Conservation (phyloP, 345 rosid genomes). For the Carallia pectinifolia region DNA sequence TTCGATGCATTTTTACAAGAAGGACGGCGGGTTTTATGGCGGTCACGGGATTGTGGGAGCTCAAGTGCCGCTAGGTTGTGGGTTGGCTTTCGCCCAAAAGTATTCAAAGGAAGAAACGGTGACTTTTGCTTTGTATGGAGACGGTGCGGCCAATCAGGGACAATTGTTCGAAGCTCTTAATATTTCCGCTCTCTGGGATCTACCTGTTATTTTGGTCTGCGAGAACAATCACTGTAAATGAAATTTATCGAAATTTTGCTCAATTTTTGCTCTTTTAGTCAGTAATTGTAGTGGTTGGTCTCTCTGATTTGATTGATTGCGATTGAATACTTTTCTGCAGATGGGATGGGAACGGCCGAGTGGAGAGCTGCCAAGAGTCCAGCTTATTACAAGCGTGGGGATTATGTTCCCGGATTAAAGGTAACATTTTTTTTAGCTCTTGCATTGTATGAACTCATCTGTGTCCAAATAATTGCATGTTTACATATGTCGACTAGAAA, state of each 20-base stretch:
- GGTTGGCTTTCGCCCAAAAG: constrained; percentile 98
- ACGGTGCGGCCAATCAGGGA: constrained; percentile 98
- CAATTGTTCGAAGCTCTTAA: constrained; percentile 94
- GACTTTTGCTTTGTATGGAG: constrained; percentile 84
- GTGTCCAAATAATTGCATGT: no score
- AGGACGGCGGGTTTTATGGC: constrained; percentile 75
- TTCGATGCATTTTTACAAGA: constrained; percentile 95
- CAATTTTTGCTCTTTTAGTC: background rate
- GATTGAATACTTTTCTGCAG: constrained; percentile 32
- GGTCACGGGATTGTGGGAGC: constrained; percentile 99
- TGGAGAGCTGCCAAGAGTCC: constrained; percentile 99
- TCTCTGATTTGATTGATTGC: constrained; percentile 10
- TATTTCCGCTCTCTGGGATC: constrained; percentile 94
- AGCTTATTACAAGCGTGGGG: constrained; percentile 92
- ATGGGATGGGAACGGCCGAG: constrained; percentile 99
- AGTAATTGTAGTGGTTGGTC: background rate
- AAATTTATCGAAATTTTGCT: background rate
- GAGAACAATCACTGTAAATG: constrained; percentile 89
- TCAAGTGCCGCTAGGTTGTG: constrained; percentile 88
- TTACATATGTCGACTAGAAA: no score
- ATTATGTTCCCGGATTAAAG: constrained; percentile 96
- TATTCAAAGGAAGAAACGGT: constrained; percentile 79
- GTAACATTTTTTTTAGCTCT: constrained; percentile 29
- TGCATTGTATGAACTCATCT: background rate
- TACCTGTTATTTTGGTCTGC: constrained; percentile 86